Percentiles rank a stretch among this genome's conserved stretches.
These are phyloP conservation scores for Nannizziopsis arthrosporioides DNA, from an alignment of 2,329 filamentous ascomycete genomes.

Conservation along the genomic window DNA sequence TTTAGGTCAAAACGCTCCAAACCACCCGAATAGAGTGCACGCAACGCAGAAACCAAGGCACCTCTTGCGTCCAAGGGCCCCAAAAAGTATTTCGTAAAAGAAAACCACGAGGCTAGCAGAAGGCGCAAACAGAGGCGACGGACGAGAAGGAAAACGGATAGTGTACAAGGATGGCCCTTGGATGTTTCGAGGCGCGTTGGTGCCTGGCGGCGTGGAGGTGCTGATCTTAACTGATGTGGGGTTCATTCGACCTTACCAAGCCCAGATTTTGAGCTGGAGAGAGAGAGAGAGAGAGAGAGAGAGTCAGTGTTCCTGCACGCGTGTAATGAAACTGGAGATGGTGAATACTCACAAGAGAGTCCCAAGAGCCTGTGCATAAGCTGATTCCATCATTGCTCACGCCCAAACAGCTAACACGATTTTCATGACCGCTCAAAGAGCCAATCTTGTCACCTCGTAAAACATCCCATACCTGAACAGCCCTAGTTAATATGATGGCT, in stretches of 20 bases:
- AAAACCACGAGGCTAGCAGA: not conserved
- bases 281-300: slow-evolving; percentile 10
- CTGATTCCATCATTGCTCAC: slow-evolving; percentile 99
- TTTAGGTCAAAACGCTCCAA: not conserved
- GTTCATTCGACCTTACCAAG: slow-evolving; percentile 45
- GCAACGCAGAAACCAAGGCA: slow-evolving; percentile 5
- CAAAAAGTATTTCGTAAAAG: not conserved
- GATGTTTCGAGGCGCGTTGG: not conserved
- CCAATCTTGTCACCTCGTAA: slow-evolving; percentile 94
- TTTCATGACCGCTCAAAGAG: slow-evolving; percentile 92
- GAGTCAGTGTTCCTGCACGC: slow-evolving; percentile 3
- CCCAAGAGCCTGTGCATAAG: slow-evolving; percentile 98
- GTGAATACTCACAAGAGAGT: slow-evolving; percentile 70
- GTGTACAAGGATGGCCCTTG: slow-evolving; percentile 9
- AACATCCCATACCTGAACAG: slow-evolving; percentile 80
- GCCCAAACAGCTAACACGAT: slow-evolving; percentile 94
- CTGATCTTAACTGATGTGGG: not conserved
- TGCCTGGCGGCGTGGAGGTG: not conserved
- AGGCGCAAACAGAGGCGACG: not conserved
- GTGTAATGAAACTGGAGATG: slow-evolving; percentile 5
- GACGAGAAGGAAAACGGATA: not conserved
- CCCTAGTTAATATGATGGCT: slow-evolving; percentile 15
- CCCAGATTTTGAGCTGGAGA: slow-evolving; percentile 72
- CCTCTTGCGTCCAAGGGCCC: slow-evolving; percentile 6
- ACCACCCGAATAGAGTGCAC: not conserved